These are phyloP conservation scores for Cordyceps cateniannulata DNA, from an alignment of 2,329 filamentous ascomycete genomes.

Conservation along the genomic window DNA sequence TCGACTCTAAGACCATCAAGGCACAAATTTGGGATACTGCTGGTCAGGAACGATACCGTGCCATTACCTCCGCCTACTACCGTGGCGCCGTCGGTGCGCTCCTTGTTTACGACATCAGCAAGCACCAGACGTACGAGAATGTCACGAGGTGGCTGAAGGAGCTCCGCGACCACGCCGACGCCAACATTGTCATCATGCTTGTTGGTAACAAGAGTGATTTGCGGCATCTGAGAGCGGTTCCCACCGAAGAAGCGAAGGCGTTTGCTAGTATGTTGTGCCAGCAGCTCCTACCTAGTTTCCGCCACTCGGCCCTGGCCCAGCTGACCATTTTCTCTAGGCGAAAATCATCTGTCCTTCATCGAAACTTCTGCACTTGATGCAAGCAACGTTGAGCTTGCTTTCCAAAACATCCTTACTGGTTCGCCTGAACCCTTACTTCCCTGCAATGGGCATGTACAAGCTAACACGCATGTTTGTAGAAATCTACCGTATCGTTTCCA, in stretches of 20 bases:
- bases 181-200: slow-evolving; percentile 99
- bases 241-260: slow-evolving; percentile 94
- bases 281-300: neutral
- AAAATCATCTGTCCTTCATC: slow-evolving; percentile 98
- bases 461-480: slow-evolving; percentile 48
- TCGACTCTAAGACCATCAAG: slow-evolving; percentile 99
- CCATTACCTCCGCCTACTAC: slow-evolving; percentile 99
- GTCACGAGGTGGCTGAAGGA: slow-evolving; percentile 99
- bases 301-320: slow-evolving; percentile 11
- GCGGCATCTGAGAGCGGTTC: slow-evolving; percentile 92
- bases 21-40: slow-evolving; percentile 99
- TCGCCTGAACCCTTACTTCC: slow-evolving; percentile 26
- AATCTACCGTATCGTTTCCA: slow-evolving; percentile 98
- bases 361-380: slow-evolving; percentile 98
- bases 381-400: slow-evolving; percentile 97
- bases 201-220: slow-evolving; percentile 99
- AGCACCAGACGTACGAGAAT: slow-evolving; percentile 98
- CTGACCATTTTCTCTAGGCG: slow-evolving; percentile 50
- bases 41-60: slow-evolving; percentile 96
- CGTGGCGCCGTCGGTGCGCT: slow-evolving; percentile 94
- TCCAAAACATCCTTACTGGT: slow-evolving; percentile 99
- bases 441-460: neutral
- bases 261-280: slow-evolving; percentile 71
- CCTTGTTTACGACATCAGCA: slow-evolving; percentile 99
- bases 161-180: slow-evolving; percentile 93